These are phyloP conservation scores for Diplodia intermedia DNA, from an alignment of 2,329 filamentous ascomycete species.

Conservation along the genomic window DNA sequence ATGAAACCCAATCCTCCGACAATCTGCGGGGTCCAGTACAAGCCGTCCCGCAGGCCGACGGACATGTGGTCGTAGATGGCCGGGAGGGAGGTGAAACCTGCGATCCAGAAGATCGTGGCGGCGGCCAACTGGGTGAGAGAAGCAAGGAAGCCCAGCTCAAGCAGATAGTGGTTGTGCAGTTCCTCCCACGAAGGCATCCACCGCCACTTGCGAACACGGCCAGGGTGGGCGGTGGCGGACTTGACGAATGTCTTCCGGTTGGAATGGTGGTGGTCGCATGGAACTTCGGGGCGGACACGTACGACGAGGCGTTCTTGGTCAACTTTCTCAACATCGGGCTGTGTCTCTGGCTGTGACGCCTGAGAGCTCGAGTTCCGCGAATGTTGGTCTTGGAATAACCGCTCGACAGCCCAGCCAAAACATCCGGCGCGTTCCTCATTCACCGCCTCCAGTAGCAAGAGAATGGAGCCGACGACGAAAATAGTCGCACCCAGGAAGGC, in stretches of 20 bases:
- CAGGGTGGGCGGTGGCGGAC: slow-evolving; percentile 5
- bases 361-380: slow-evolving; percentile 28
- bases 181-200: slow-evolving; percentile 68
- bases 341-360: slow-evolving; percentile 32
- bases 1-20: slow-evolving; percentile 69
- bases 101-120: slow-evolving; percentile 70
- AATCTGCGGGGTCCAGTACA: slow-evolving; percentile 69
- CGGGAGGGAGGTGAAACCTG: slow-evolving; percentile 66
- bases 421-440: slow-evolving; percentile 70
- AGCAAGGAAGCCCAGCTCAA: slow-evolving; percentile 68
- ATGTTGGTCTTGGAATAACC: slow-evolving; percentile 39
- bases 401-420: slow-evolving; percentile 72
- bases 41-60: slow-evolving; percentile 57
- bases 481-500: slow-evolving; percentile 72
- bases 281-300: background rate
- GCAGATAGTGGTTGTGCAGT: slow-evolving; percentile 65
- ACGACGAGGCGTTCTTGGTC: slow-evolving; percentile 23
- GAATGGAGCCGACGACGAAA: slow-evolving; percentile 68
- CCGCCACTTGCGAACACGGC: slow-evolving; percentile 52
- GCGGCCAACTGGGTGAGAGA: slow-evolving; percentile 63
- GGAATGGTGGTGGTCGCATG: slow-evolving; percentile 48
- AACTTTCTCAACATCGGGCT: slow-evolving; percentile 34
- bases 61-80: slow-evolving; percentile 61
- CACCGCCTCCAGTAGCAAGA: slow-evolving; percentile 71
- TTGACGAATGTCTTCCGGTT: slow-evolving; percentile 46